Base-by-base conservation (phyloP, 148 eudicot genomes). In the Tetragonia tetragonoides region DNA sequence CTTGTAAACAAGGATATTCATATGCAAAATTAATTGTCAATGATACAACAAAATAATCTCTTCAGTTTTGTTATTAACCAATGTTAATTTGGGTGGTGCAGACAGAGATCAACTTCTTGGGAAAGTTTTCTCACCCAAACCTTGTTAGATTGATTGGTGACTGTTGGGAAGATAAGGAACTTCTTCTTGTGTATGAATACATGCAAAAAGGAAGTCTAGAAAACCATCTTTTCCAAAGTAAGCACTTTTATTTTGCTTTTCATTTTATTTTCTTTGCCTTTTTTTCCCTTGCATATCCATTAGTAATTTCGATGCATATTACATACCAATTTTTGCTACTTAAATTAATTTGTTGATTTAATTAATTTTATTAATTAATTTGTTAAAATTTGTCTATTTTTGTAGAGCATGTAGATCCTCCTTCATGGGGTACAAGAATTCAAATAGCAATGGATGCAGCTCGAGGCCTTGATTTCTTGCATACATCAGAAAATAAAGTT, bases 371-470 rank as follows among this genome's bases (percentile, higher is more conserved):
- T 28, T 28, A 28, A 28, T 28, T 28, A 28, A 28, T 0, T 28
- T 28, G 1, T 28, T 28, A 0, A 28, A 28, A 28, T 68, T 68
- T 11, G 9, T 9, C 7, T 34, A 8, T 9, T 28, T 59, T 9
- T 83, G 74, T 71, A 93, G 98, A 86, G 76, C 77, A 82, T 28
- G 87, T 78, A 56, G 93, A 89, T 10, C 80, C 93, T 14, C 87
- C 94, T 24, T 37, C 91, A 49, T 94, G 98, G 98, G 82, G 79
- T 18, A 79, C 72, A 39, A 70, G 98, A 79, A 80, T 92, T 12
- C 88, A 80, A 75, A 92, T 94, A 73, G 97, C 92, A 1, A 84
- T 80, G 74, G 98, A 91, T 70, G 98, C 98, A 67, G 98, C 98
- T 65, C 65, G 85, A 65, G 98, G 98, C 21, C 97, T 94, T 37